Evolutionary conservation across 2,329 filamentous ascomycete genomes (phyloP).

Genomic region (Aaosphaeria pasadenensis): DNA sequence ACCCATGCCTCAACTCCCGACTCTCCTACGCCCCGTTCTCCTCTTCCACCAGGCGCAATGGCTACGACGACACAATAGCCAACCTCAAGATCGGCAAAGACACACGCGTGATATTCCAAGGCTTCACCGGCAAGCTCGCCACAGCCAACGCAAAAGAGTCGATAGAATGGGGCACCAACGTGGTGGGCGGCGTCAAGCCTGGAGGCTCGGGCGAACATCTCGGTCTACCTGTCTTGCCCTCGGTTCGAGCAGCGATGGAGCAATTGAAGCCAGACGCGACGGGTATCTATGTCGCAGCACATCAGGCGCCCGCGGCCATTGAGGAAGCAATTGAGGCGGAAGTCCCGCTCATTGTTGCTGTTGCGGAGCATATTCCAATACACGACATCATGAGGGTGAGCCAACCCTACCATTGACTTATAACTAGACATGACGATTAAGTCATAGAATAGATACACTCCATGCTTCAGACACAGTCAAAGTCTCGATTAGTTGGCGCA

Average conservation of each 20-base stretch:
- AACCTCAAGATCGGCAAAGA: constrained; percentile 66
- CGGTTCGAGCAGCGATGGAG: constrained; percentile 66
- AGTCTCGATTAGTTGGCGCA: constrained; percentile 72
- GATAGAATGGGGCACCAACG: constrained; percentile 73
- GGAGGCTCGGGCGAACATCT: constrained; percentile 69
- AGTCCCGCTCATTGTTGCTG: constrained; percentile 72
- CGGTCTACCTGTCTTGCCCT: constrained; percentile 68
- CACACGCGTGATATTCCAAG: constrained; percentile 68
- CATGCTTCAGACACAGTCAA: constrained; percentile 68
- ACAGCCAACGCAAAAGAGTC: constrained; percentile 76
- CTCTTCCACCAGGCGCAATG: constrained; percentile 27
- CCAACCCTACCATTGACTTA: neutral
- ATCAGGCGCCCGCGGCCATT: constrained; percentile 68
- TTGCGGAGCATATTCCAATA: constrained; percentile 76
- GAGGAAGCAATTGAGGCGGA: constrained; percentile 78
- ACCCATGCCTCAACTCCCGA: neutral
- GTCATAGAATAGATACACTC: constrained; percentile 56
- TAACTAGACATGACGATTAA: neutral
- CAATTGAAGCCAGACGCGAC: constrained; percentile 72
- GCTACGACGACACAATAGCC: constrained; percentile 60
- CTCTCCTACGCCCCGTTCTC: constrained; percentile 22
- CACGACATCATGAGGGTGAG: constrained; percentile 72
- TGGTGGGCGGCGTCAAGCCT: constrained; percentile 75
- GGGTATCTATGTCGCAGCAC: constrained; percentile 76
- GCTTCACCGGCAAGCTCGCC: constrained; percentile 66